phyloP scores from a whole-genome alignment of 2,329 filamentous ascomycete genomes.

The Domatiomyces catenatus region DNA sequence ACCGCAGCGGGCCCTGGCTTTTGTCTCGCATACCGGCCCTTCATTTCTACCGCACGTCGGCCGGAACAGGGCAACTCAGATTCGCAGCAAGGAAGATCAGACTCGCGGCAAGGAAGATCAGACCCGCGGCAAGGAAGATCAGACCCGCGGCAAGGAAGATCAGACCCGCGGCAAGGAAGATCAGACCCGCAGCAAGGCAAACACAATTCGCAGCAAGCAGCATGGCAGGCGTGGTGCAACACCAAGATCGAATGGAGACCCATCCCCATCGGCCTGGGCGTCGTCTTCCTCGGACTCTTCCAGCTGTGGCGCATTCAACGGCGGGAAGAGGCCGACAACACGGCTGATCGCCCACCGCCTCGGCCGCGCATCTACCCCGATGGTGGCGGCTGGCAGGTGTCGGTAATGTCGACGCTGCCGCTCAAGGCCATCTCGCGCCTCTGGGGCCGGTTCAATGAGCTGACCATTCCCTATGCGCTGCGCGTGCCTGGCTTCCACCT shows the following conservation, averaged over 20 bases:
- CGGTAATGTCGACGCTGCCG: conserved; percentile 83
- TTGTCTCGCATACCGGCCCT: neutral
- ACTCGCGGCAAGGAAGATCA: no score
- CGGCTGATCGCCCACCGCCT: conserved; percentile 30
- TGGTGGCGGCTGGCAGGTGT: conserved; percentile 73
- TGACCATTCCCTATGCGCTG: conserved; percentile 73
- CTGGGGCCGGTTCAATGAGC: conserved; percentile 84
- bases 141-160: neutral
- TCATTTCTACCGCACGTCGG: neutral
- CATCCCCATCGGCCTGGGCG: conserved; percentile 72
- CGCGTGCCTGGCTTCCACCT: conserved; percentile 82
- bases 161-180: no score
- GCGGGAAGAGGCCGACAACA: conserved; percentile 19
- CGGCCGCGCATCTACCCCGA: conserved; percentile 57
- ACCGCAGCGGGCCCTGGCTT: neutral
- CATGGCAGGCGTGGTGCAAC: conserved; percentile 37
- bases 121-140: neutral
- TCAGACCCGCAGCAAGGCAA: neutral
- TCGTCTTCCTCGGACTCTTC: conserved; percentile 66
- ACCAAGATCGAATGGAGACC: conserved; percentile 75
- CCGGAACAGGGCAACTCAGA: neutral
- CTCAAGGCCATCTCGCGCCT: conserved; percentile 77
- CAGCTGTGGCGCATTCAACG: conserved; percentile 64
- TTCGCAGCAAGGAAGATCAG: no score
- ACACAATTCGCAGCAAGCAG: neutral